These are phyloP conservation scores for Yarrowia divulgata DNA, from an alignment of 805 yeast genomes.

Conservation along the genomic window DNA sequence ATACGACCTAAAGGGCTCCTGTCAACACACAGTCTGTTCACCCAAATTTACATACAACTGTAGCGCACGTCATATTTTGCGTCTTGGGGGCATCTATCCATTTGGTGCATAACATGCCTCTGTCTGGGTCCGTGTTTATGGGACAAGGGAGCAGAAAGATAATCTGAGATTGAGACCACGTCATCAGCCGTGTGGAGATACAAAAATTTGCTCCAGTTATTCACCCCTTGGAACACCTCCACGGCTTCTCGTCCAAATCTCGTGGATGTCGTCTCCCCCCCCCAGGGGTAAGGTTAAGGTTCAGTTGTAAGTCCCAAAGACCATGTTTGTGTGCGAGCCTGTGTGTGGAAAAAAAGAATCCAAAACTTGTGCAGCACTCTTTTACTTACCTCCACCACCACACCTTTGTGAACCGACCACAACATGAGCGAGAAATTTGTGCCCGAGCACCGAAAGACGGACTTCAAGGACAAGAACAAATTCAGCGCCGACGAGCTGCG, in stretches of 20 bases:
- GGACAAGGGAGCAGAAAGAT: no score
- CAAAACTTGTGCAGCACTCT: constrained; percentile 20
- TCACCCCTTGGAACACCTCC: no score
- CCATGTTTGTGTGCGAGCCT: constrained; percentile 26
- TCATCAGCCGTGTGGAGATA: no score
- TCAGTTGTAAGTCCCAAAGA: constrained; percentile 25
- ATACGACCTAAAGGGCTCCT: neutral
- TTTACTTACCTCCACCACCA: constrained; percentile 32
- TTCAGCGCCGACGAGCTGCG: constrained; percentile 95
- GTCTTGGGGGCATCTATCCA: constrained; percentile 13
- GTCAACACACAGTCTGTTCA: neutral
- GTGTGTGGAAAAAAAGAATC: constrained; percentile 35
- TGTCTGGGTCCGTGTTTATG: neutral
- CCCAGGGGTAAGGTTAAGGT: constrained; percentile 39
- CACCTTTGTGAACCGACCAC: constrained; percentile 21
- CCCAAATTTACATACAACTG: neutral
- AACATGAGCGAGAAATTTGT: constrained; percentile 58
- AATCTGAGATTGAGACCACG: no score
- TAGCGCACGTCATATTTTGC: constrained; percentile 29
- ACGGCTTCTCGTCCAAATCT: neutral
- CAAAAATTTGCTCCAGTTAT: no score
- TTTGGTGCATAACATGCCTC: neutral
- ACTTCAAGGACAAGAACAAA: constrained; percentile 91
- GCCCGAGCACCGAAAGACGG: constrained; percentile 97
- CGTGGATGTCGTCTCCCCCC: neutral